These are phyloP conservation scores for Linnemannia zychae DNA, from an alignment of 192 early-diverging fungal species.

Conservation along the genomic window DNA sequence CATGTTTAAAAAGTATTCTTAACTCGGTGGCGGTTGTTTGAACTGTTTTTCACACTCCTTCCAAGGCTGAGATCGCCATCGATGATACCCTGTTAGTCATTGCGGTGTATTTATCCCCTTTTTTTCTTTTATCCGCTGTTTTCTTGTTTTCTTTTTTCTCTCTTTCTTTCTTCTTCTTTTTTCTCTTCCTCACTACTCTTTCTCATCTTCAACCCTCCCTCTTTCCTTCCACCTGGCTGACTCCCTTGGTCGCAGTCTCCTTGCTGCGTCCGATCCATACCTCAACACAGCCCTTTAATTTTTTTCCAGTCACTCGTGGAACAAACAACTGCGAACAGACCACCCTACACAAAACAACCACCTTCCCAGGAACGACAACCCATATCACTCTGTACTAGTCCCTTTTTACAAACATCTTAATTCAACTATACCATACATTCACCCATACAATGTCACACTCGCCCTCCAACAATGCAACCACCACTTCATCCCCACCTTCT, in stretches of 20 bases:
- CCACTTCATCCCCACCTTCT: background rate
- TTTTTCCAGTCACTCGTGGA: constrained; percentile 23
- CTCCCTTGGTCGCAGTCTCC: constrained; percentile 11
- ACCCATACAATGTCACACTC: background rate
- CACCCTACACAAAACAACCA: background rate
- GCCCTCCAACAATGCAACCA: background rate
- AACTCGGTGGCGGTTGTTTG: constrained; percentile 11
- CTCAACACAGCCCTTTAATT: background rate
- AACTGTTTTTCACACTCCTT: constrained; percentile 4
- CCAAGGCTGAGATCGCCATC: constrained; percentile 17
- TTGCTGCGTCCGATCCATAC: constrained; percentile 8
- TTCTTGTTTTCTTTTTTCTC: constrained; percentile 1
- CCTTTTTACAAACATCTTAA: background rate
- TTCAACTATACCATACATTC: background rate
- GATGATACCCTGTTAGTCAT: background rate
- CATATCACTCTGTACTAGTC: background rate
- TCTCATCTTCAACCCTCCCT: background rate
- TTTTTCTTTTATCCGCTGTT: background rate
- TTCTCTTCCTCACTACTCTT: background rate
- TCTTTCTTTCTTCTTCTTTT: constrained; percentile 4
- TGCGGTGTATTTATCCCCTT: background rate
- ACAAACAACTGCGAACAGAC: constrained; percentile 48
- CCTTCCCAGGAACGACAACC: background rate
- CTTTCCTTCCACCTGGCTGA: background rate
- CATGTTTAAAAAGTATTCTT: background rate